phyloP scores from a whole-genome alignment of 2,329 filamentous ascomycete genomes.

The Teratosphaeria pseudoeucalypti region DNA sequence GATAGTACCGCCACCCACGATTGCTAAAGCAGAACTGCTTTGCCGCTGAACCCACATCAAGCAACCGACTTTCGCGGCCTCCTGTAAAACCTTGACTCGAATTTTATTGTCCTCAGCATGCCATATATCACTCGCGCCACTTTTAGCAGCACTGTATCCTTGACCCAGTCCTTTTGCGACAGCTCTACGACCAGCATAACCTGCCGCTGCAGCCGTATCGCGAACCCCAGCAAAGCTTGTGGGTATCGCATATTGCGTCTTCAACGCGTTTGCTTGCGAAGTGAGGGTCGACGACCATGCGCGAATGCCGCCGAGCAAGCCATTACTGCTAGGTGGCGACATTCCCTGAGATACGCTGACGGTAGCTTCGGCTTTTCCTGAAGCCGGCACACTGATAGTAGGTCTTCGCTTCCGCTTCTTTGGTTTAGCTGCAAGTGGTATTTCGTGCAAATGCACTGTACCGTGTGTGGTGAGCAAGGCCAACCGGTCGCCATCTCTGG shows the following conservation, averaged over 20 bases:
- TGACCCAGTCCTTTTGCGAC: constrained; percentile 64
- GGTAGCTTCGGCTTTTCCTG: constrained; percentile 24
- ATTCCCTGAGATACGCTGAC: constrained; percentile 23
- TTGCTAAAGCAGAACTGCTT: constrained; percentile 49
- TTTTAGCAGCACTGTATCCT: constrained; percentile 61
- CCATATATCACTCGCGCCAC: constrained; percentile 58
- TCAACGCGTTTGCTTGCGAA: constrained; percentile 21
- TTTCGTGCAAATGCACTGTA: constrained; percentile 86
- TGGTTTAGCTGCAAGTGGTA: constrained; percentile 45
- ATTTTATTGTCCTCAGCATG: constrained; percentile 68
- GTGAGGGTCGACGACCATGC: constrained; percentile 35
- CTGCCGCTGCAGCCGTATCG: constrained; percentile 20
- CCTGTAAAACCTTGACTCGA: constrained; percentile 48
- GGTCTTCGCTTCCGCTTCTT: constrained; percentile 18
- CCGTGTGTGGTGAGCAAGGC: constrained; percentile 88
- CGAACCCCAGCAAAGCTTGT: constrained; percentile 24
- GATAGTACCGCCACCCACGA: constrained; percentile 55
- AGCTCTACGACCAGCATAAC: constrained; percentile 56
- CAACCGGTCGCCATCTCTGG: constrained; percentile 67
- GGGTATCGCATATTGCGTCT: constrained; percentile 13
- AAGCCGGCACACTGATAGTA: constrained; percentile 7
- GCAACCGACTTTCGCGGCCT: constrained; percentile 46
- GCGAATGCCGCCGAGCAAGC: constrained; percentile 18
- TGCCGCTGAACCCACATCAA: constrained; percentile 56
- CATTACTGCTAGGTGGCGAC: constrained; percentile 22